phyloP scores from a whole-genome alignment of 2,329 filamentous ascomycete genomes.

The Gremmenia infestans region DNA sequence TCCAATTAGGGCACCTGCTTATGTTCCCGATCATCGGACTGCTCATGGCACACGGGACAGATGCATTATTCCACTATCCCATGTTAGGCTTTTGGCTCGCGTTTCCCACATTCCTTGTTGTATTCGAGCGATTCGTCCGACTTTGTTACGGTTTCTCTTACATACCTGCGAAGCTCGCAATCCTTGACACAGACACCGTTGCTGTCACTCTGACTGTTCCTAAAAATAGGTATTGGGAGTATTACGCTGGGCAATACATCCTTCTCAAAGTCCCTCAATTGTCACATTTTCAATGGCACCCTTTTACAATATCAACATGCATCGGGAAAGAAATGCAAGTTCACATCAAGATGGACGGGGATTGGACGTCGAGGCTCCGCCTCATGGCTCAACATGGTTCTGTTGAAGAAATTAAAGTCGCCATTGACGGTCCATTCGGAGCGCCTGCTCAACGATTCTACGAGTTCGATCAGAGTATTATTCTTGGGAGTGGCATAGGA shows the following conservation, averaged over 20 bases:
- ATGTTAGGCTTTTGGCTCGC: slow-evolving; percentile 55
- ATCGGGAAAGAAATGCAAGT: slow-evolving; percentile 47
- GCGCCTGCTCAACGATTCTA: slow-evolving; percentile 55
- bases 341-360: slow-evolving; percentile 54
- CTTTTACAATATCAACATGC: slow-evolving; percentile 54
- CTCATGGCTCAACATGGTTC: slow-evolving; percentile 35
- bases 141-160: slow-evolving; percentile 43
- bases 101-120: slow-evolving; percentile 46
- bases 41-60: slow-evolving; percentile 50
- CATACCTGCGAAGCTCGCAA: slow-evolving; percentile 42
- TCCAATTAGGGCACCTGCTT: slow-evolving; percentile 51
- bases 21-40: slow-evolving; percentile 55
- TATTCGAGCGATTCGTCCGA: slow-evolving; percentile 44
- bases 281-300: slow-evolving; percentile 54
- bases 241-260: slow-evolving; percentile 34
- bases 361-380: slow-evolving; percentile 48
- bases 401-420: slow-evolving; percentile 40
- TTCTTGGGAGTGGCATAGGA: slow-evolving; percentile 53
- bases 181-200: slow-evolving; percentile 50
- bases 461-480: slow-evolving; percentile 50
- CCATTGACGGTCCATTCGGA: slow-evolving; percentile 53
- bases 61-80: slow-evolving; percentile 45
- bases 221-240: slow-evolving; percentile 36
- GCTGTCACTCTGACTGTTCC: slow-evolving; percentile 45
- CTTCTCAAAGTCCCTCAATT: slow-evolving; percentile 50